A percentile compares a stretch with the other conserved stretches of the same genome.
Evolutionary conservation across 139 green algal genomes (phyloP).

Genomic region (Zygnema cylindricum): DNA sequence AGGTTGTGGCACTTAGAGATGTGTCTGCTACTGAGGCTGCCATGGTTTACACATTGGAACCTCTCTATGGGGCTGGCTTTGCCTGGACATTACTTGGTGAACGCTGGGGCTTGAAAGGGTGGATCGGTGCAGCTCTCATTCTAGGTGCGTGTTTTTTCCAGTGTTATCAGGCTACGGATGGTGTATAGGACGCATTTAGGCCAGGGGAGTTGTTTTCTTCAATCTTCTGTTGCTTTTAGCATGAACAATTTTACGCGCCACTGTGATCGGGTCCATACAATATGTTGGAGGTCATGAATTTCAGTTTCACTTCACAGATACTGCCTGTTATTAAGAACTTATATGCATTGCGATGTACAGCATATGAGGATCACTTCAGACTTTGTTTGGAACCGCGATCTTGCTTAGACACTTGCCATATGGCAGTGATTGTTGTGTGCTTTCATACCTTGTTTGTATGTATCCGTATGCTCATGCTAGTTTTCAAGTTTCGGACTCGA

Average conservation of each 20-base stretch:
- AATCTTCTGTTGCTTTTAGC: background rate
- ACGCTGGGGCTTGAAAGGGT: conserved; percentile 64
- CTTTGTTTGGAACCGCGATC: too few relatives aligned
- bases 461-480: too few relatives aligned
- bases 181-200: background rate
- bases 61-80: conserved; percentile 71
- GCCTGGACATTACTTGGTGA: conserved; percentile 71
- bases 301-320: too few relatives aligned
- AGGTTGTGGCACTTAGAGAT: conserved; percentile 58
- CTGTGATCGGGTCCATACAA: background rate
- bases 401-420: too few relatives aligned
- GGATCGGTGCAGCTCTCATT: conserved; percentile 67
- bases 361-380: too few relatives aligned
- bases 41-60: conserved; percentile 74
- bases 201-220: background rate
- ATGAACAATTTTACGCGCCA: background rate
- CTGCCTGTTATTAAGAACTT: too few relatives aligned
- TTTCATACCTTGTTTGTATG: too few relatives aligned
- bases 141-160: conserved; percentile 23
- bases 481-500: too few relatives aligned
- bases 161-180: background rate
- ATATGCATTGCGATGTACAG: too few relatives aligned
- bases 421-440: too few relatives aligned
- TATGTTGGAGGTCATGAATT: too few relatives aligned
- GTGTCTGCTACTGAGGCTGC: conserved; percentile 67